Conservation (phyloP, 2,329 filamentous ascomycete genomes). For the Phoma sp. region DNA sequence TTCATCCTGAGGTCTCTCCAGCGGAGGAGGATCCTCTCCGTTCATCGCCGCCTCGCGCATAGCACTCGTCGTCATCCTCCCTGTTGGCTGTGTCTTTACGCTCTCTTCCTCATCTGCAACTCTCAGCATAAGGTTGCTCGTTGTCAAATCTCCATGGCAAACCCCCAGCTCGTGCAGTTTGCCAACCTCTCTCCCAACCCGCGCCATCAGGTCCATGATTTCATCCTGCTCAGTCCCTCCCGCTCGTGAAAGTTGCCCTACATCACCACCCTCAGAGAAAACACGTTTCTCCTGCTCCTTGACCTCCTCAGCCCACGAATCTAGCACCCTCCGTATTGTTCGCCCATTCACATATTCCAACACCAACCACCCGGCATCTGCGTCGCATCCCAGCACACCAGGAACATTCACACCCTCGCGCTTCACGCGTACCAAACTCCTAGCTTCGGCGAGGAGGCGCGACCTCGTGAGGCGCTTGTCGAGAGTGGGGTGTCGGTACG, state of each 20-base stretch:
- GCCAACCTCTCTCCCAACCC: conserved; percentile 76
- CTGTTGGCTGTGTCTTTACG: conserved; percentile 1
- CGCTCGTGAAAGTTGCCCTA: neutral
- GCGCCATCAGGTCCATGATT: conserved; percentile 65
- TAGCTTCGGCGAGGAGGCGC: conserved; percentile 86
- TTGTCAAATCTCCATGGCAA: conserved; percentile 94
- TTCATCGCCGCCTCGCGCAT: conserved; percentile 35
- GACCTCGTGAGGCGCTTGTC: conserved; percentile 87
- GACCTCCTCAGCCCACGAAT: conserved; percentile 65
- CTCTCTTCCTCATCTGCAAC: neutral
- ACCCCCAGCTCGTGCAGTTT: conserved; percentile 83
- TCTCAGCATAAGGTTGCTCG: conserved; percentile 89
- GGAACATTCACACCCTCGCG: conserved; percentile 84
- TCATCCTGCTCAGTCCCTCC: conserved; percentile 39
- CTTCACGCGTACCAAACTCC: conserved; percentile 80
- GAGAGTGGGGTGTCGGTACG: conserved; percentile 89
- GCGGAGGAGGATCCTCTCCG: conserved; percentile 18
- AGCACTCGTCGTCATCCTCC: conserved; percentile 30
- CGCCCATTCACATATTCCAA: conserved; percentile 62
- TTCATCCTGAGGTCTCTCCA: conserved; percentile 2
- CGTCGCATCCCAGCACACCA: conserved; percentile 74
- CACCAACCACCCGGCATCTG: conserved; percentile 67
- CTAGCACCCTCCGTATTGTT: conserved; percentile 74
- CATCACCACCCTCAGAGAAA: conserved; percentile 7
- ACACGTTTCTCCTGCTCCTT: conserved; percentile 14